Base-by-base conservation (phyloP, 2,329 filamentous ascomycete species). In the Dactylellina parvicollis region DNA sequence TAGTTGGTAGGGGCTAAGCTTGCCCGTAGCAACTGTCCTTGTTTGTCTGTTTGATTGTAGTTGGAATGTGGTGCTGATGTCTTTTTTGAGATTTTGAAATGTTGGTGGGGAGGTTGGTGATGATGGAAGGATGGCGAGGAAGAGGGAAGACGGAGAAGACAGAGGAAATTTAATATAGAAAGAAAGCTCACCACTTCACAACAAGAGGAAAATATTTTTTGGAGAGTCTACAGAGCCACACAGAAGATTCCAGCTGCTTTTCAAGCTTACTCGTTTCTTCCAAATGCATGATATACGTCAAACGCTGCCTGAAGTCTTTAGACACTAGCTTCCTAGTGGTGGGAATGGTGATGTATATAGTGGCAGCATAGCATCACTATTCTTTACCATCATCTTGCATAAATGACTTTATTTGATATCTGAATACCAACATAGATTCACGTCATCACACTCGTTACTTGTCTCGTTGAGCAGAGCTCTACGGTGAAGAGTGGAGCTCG, bases 241-340 rank as follows among this genome's bases (percentile, higher is more conserved):
- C n/a, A n/a, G n/a, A n/a, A n/a, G n/a, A n/a, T 38, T 14, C 10
- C 34, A 38, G 12, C 34, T 9, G 16, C 34, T n/a, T 14, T 14
- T 5, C 34, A 38, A 38, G 4, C 34, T 9, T 38, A n/a, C 34
- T 38, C 4, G 4, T 32, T 5, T 32, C 30, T 5, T 32, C 5
- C 30, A 5, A 32, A 5, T 38, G 12, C 4, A 38, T 14, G 34
- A 38, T 38, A 38, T 38, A n/a, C n/a, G 34, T 38, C 34, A 44
- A n/a, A 44, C 18, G 40, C 40, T 44, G 40, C 40, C 40, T 44
- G 40, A 44, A 44, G 40, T 44, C 40, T 18, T 16, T 16, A 38
- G 12, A n/a, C 30, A n/a, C n/a, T n/a, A n/a, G n/a, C n/a, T n/a
- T n/a, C n/a, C n/a, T n/a, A n/a, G n/a, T n/a, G n/a, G n/a, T n/a